These are phyloP conservation scores for Camellia granthamiana DNA, from an alignment of 148 eudicot genomes.

Conservation along the genomic window DNA sequence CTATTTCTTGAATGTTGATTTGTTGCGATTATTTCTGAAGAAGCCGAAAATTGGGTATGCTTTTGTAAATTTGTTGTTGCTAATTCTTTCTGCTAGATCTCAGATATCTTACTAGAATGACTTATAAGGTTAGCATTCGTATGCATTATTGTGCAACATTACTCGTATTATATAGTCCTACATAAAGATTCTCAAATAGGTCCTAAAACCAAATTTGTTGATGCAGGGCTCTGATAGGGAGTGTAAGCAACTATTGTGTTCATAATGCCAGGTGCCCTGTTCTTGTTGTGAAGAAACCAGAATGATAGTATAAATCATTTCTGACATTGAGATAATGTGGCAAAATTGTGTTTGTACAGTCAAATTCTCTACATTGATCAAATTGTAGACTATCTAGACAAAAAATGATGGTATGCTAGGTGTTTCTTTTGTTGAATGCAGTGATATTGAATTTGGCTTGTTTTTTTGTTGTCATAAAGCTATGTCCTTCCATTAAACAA, in stretches of 20 bases:
- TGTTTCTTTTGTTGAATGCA: too few species aligned
- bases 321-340: neutral
- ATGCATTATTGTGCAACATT: neutral
- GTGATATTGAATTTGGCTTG: neutral
- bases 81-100: neutral
- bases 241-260: constrained; percentile 34
- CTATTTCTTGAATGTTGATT: neutral
- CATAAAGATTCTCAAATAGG: too few species aligned
- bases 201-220: neutral
- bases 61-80: neutral
- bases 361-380: neutral
- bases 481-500: neutral
- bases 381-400: neutral
- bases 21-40: neutral
- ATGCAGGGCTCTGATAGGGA: constrained; percentile 31
- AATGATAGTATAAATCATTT: constrained; percentile 8
- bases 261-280: constrained; percentile 35
- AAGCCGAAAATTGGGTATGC: neutral
- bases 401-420: neutral
- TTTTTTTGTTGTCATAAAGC: neutral
- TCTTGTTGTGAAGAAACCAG: constrained; percentile 31
- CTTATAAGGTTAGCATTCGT: neutral
- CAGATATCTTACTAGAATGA: neutral
- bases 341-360: neutral
- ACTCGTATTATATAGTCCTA: too few species aligned